Evolutionary conservation across 2,329 filamentous ascomycete genomes (phyloP), one percentile per base, ranked within the genome.

Genomic region (Stachybotrys elegans): DNA sequence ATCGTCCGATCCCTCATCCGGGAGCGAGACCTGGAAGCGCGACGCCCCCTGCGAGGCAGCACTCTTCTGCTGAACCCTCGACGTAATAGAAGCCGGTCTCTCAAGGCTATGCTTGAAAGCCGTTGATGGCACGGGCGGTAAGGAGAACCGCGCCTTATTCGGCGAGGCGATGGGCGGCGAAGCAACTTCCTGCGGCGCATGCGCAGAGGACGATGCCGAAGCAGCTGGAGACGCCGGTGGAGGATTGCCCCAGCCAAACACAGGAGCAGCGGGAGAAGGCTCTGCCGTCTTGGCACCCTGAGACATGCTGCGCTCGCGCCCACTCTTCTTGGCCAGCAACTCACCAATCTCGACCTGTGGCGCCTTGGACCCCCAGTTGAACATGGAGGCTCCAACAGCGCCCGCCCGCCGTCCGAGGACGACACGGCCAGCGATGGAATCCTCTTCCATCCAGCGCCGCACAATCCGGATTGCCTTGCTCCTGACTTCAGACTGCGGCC

Each of bases 371-470:
- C 82, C 76, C 81, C 81, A 84, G 22, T 80, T 78, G 58, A 84
- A 84, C 51, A 77, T 70, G 45, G 69, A 71, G 6, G 67, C 69
- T 31, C 71, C 73, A 16, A 70, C 67, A 16, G 59, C 59, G 2
- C 61, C 64, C 1, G 56, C 55, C 14, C 68, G 62, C 38, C 67
- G 61, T 1, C 68, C 65, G 4, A 65, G 54, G 20, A 63, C 58
- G 6, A 62, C 57, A n/a, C 72, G 71, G 2, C 78, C 76, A 3
- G 74, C 67, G 22, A 79, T 75, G 0, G 77, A 76, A 51, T 81
- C 80, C 52, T 84, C 76, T 51, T 83, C 78, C 71, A 84, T 81
- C 82, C 82, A 86, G 21, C 78, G 71, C 21, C 76, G 70, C 16
- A 85, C 80, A 32, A 79, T 78, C 45, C 74, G 71, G 46, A 81